Evolutionary conservation across 345 rosid genomes (phyloP).

Genomic region (Moricandia moricandioides): DNA sequence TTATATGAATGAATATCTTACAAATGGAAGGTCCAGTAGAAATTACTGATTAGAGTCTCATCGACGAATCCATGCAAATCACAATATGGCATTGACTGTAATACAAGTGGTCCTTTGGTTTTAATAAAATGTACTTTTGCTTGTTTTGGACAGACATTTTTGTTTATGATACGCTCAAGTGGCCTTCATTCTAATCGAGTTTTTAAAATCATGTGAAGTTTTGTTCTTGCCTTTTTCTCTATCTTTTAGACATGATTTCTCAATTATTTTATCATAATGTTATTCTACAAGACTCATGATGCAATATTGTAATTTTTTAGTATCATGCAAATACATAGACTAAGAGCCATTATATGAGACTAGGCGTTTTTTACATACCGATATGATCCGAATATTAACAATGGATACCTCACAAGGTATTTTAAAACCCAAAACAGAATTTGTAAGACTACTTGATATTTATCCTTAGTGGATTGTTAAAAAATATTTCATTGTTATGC

Average conservation of each 20-base stretch:
- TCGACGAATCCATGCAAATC: not conserved
- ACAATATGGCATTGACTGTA: constrained; percentile 1
- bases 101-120: constrained; percentile 19
- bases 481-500: no score
- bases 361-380: no score
- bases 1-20: not conserved
- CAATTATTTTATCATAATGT: not conserved
- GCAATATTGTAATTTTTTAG: not conserved
- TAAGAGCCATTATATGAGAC: no score
- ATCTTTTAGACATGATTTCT: not conserved
- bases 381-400: no score
- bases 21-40: not conserved
- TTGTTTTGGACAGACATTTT: constrained; percentile 19
- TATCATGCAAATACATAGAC: no score
- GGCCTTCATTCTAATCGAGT: constrained; percentile 1
- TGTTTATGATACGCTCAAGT: constrained; percentile 9
- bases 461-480: no score
- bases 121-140: constrained; percentile 11
- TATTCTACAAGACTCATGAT: not conserved
- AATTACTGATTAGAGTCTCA: not conserved
- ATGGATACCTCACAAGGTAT: no score
- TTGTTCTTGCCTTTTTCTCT: not conserved
- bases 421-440: no score
- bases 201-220: not conserved
- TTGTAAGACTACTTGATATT: no score